Evolutionary conservation across 441 rosid species (phyloP), one percentile per base, ranked within the genome.

Genomic region (Dalechampia spathulata): DNA sequence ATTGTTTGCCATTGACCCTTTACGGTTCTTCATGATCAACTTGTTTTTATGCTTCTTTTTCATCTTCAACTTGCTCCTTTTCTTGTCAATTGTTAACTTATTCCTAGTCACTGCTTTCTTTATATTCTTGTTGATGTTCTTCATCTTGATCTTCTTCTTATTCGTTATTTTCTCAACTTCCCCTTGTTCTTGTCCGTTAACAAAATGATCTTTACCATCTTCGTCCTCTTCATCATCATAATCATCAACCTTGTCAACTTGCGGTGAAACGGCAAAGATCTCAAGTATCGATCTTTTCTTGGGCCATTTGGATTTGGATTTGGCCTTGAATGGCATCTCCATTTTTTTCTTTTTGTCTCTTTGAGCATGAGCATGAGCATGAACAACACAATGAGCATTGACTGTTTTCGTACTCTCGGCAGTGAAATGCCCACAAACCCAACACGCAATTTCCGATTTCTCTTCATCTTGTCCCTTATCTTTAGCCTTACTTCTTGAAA

Each of bases 251-350:
- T 36, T 52, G 7, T 21, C 17, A 52, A 52, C 3, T 12, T 19
- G 56, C 15, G 43, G 56, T 7, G 56, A 52, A 10, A 52, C 56
- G 0, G 56, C 56, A 52, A 52, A 52, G 19, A 52, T 52, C 56
- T 52, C 56, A 52, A 52, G 12, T 34, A 52, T 52, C 27, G 56
- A 52, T 36, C 56, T 52, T 36, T 52, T 52, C 30, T 52, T 52
- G 23, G 56, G 42, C 6, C 28, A 52, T 52, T 52, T 52, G 0
- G 43, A 52, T 21, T 52, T 52, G 12, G 56, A 46, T 46, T 46
- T 46, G 34, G 30, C 22, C 15, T 28, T 49, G 15, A 17, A 28
- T 36, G 41, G 42, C 12, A 36, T 52, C 28, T 26, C 20, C 17
- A 20, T 14, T 36, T 30, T 30, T 30, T 30, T 30, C 34, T 10